Evolutionary conservation across 2,329 filamentous ascomycete genomes (phyloP).

Genomic region (Arthrobotrys pseudoclavata): DNA sequence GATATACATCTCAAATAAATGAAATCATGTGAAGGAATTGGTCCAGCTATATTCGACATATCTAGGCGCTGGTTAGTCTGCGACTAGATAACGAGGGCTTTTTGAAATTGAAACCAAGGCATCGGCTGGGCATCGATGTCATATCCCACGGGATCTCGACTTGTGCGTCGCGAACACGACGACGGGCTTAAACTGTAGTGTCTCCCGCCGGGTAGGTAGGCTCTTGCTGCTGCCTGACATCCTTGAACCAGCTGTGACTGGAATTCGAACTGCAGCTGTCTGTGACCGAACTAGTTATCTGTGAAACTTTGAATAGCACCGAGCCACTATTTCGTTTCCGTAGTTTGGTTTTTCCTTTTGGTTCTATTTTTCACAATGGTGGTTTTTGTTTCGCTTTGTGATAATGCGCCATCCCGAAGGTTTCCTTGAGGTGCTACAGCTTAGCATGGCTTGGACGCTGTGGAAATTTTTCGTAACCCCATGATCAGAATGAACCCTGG

Average conservation of each 20-base stretch:
- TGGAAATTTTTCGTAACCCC: slow-evolving; percentile 25
- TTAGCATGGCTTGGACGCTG: slow-evolving; percentile 52
- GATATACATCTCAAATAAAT: background rate
- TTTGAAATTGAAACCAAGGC: slow-evolving; percentile 7
- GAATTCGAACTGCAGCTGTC: background rate
- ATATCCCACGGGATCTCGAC: slow-evolving; percentile 40
- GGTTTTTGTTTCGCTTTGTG: slow-evolving; percentile 14
- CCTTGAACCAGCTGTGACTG: slow-evolving; percentile 17
- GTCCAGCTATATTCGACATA: background rate
- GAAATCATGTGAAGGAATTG: slow-evolving; percentile 25
- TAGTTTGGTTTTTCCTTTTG: slow-evolving; percentile 5
- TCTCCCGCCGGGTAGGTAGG: slow-evolving; percentile 16
- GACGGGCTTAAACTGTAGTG: slow-evolving; percentile 10
- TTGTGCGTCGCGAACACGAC: slow-evolving; percentile 49
- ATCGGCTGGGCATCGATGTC: slow-evolving; percentile 12
- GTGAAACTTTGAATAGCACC: slow-evolving; percentile 4
- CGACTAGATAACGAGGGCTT: background rate
- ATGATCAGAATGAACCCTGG: slow-evolving; percentile 22
- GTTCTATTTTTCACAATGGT: too few species aligned
- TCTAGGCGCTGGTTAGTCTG: background rate
- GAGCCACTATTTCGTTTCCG: background rate
- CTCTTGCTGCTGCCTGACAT: slow-evolving; percentile 35
- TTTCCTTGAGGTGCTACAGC: slow-evolving; percentile 46
- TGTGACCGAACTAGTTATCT: background rate
- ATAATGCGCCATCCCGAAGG: slow-evolving; percentile 52